Evolutionary conservation across 495 filamentous ascomycete genomes (phyloP).

Genomic region (Evansstolkia leycettana): DNA sequence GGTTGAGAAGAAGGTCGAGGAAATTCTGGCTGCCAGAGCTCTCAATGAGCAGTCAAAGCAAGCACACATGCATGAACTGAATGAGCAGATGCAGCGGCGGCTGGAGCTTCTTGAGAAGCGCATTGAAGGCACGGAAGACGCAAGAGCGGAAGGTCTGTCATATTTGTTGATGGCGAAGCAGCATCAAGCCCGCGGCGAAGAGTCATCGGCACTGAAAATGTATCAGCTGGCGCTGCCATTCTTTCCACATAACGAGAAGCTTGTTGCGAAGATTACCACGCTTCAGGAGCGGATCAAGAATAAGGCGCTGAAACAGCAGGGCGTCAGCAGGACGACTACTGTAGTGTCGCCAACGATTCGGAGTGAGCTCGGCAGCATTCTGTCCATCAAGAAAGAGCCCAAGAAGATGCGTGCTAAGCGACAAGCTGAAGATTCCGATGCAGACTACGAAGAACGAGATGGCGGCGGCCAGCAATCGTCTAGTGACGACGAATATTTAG

Average conservation of each 20-base stretch:
- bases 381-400: conserved; percentile 25
- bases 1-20: conserved; percentile 81
- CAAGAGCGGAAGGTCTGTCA: conserved; percentile 65
- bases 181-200: conserved; percentile 71
- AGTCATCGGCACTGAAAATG: conserved; percentile 67
- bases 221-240: conserved; percentile 73
- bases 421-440: conserved; percentile 19
- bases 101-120: conserved; percentile 76
- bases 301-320: conserved; percentile 7
- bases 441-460: conserved; percentile 20
- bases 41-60: conserved; percentile 35
- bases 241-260: conserved; percentile 79
- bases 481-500: conserved; percentile 21
- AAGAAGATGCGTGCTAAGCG: conserved; percentile 19
- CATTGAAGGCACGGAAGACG: conserved; percentile 65
- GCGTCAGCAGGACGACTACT: conserved; percentile 8
- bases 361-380: conserved; percentile 25
- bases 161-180: conserved; percentile 86
- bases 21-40: conserved; percentile 64
- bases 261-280: conserved; percentile 61
- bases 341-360: conserved; percentile 11
- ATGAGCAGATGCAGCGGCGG: conserved; percentile 65
- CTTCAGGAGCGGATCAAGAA: conserved; percentile 48
- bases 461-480: conserved; percentile 9
- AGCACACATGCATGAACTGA: conserved; percentile 45